Evolutionary conservation across 2,329 filamentous ascomycete genomes (phyloP).

Genomic region (Ophiostoma ips): DNA sequence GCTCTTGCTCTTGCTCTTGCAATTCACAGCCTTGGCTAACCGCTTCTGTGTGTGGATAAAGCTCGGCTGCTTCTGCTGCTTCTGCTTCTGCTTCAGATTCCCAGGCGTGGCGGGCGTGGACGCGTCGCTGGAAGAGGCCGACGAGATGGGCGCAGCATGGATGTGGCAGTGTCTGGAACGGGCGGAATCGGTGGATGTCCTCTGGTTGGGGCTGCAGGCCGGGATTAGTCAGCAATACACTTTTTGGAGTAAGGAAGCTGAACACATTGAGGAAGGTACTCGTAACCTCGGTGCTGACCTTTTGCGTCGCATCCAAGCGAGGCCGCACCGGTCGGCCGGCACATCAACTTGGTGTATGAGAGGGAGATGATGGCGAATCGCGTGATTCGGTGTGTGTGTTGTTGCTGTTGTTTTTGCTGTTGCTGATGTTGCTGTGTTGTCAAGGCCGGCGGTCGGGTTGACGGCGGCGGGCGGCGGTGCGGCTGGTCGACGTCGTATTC

Average conservation of each 20-base stretch:
- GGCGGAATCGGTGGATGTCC: background rate
- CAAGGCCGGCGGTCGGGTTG: no score
- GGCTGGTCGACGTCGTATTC: no score
- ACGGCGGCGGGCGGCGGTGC: no score
- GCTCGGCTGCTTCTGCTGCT: no score
- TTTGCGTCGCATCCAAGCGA: conserved; percentile 10
- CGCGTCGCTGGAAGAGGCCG: background rate
- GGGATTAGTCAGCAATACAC: background rate
- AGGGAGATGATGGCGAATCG: background rate
- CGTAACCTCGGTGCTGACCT: no score
- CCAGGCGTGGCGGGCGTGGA: background rate
- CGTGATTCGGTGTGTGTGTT: background rate
- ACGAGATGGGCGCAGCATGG: background rate
- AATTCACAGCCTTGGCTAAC: no score
- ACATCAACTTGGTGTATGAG: background rate
- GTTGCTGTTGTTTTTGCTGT: no score
- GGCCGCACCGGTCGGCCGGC: conserved; percentile 6
- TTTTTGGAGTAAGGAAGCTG: no score
- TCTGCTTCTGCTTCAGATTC: background rate
- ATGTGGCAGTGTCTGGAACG: background rate
- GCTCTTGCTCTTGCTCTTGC: no score
- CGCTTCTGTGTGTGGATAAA: no score
- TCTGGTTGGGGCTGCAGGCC: background rate
- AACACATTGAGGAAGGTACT: no score
- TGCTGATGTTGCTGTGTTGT: no score